These are phyloP conservation scores for Ramularia endophylla DNA, from an alignment of 2,329 filamentous ascomycete genomes.

Conservation along the genomic window DNA sequence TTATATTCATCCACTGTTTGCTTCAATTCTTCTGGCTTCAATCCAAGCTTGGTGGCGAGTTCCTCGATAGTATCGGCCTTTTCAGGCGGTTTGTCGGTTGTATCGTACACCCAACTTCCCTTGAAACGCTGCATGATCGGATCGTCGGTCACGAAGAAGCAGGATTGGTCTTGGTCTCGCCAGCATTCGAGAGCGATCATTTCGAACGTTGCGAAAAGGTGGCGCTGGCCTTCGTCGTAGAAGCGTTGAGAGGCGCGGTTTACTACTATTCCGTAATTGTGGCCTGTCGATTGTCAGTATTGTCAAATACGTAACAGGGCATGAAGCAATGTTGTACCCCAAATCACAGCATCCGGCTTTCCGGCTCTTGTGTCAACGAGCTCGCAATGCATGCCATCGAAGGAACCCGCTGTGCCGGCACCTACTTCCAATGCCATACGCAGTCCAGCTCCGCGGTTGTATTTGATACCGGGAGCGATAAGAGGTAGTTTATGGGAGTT, in stretches of 20 bases:
- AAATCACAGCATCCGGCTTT: slow-evolving; percentile 38
- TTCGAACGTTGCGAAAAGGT: slow-evolving; percentile 41
- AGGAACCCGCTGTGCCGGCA: slow-evolving; percentile 36
- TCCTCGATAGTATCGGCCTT: slow-evolving; percentile 36
- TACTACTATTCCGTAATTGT: slow-evolving; percentile 42
- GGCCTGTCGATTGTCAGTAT: slow-evolving; percentile 16
- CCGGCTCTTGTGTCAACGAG: slow-evolving; percentile 37
- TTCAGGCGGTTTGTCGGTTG: slow-evolving; percentile 37
- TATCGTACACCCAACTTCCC: slow-evolving; percentile 40
- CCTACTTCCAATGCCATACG: slow-evolving; percentile 39
- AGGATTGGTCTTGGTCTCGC: slow-evolving; percentile 37
- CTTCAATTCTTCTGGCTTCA: slow-evolving; percentile 33
- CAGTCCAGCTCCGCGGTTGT: slow-evolving; percentile 36
- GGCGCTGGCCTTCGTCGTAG: slow-evolving; percentile 94
- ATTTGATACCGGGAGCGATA: slow-evolving; percentile 37
- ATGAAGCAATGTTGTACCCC: slow-evolving; percentile 26
- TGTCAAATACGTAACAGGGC: not conserved
- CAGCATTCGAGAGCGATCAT: slow-evolving; percentile 38
- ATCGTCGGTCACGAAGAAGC: slow-evolving; percentile 38
- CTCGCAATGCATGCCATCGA: slow-evolving; percentile 41
- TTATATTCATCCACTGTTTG: slow-evolving; percentile 38
- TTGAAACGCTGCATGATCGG: slow-evolving; percentile 39
- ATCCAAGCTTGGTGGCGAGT: slow-evolving; percentile 34
- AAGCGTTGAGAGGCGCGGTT: slow-evolving; percentile 53
- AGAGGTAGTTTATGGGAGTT: slow-evolving; percentile 36